Evolutionary conservation across 2,329 filamentous ascomycete species (phyloP), one percentile per base, ranked within the genome.

Genomic region (Pseudogymnoascus sp.): DNA sequence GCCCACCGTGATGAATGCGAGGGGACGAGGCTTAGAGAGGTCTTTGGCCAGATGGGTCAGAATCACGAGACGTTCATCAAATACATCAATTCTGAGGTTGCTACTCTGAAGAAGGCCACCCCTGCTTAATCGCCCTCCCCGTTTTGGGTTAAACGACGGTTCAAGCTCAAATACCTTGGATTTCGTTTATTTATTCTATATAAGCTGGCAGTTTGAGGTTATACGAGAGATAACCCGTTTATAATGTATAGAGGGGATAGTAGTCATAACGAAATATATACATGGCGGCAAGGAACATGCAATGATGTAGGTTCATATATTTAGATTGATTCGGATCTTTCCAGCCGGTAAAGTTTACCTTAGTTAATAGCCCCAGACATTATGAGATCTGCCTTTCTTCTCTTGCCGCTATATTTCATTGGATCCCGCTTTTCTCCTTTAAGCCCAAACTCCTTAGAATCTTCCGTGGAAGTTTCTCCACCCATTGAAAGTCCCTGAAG

Each of bases 1-100:
- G 25, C 35, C 9, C 30, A 28, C 30, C 47, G 36, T 2, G 62
- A 60, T 2, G 58, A 64, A 33, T 64, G 63, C 22, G 63, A 64
- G 58, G 33, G 58, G 11, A 61, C 61, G 7, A 57, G 57, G 22
- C n/a, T 64, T 7, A 58, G 36, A 22, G 43, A 60, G 11, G 58
- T 60, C n/a, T 57, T 60, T 11, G 39, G 39, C 3, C n/a, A 36
- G 16, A 54, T 60, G 6, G 59, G 7, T 12, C 22, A 30, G 47
- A 12, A 54, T 11, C 47, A 54, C 7, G 28, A 54, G 47, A 54
- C 25, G 6, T 54, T 54, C 11, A 35, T 20, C 16, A 6, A 18
- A 16, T 54, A 54, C 18, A 54, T 54, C 14, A 18, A 54, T 33
- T 18, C 47, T 35, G 28, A 54, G 47, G 47, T 54, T 54, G 47